Evolutionary conservation across 2,329 filamentous ascomycete genomes (phyloP), one percentile per base, ranked within the genome.

Genomic region (Colletotrichum limetticola): DNA sequence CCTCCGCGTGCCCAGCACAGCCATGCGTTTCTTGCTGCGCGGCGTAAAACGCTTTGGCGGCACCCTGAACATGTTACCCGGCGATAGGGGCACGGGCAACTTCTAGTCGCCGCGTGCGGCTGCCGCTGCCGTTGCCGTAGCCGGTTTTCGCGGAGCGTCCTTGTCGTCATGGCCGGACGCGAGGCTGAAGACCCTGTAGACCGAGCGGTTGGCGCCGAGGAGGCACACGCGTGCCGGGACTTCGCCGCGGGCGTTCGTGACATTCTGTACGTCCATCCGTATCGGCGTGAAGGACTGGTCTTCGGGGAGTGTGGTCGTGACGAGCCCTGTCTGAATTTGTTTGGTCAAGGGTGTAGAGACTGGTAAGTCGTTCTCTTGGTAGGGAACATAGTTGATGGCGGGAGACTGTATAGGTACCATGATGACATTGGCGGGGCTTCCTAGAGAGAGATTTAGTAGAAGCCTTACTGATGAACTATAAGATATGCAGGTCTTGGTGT

Each of bases 181-280:
- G 16, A 90, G 75, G 1, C 82, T 79, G 76, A 87, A 90, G 0
- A 87, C 86, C 66, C 82, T 85, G 76, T 88, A 86, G 4, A 82
- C 84, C 24, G 84, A 82, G 64, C 83, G 81, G 72, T 89, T 87
- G 28, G 80, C 82, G 19, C 85, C 85, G 9, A 91, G 78, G 9
- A 91, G 78, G 72, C 86, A 89, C 4, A 90, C 80, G 61, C 89
- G 83, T 3, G 83, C 81, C 1, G 88, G 86, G 12, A 89, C 79
- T 30, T 85, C 83, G 2, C 86, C 87, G 55, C 86, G 81, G 24
- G 83, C 77, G 7, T 82, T 80, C 53, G 82, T 86, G 42, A 79
- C 82, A 42, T 84, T 83, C 61, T 86, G 84, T 7, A 89, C 84
- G 73, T 90, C 86, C 86, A 91, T 89, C 66, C 84, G 83, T 3